Percentiles rank a stretch among this genome's conserved stretches.
phyloP scores from a whole-genome alignment of 2,329 filamentous ascomycete species.

The Calonectria pauciramosa region DNA sequence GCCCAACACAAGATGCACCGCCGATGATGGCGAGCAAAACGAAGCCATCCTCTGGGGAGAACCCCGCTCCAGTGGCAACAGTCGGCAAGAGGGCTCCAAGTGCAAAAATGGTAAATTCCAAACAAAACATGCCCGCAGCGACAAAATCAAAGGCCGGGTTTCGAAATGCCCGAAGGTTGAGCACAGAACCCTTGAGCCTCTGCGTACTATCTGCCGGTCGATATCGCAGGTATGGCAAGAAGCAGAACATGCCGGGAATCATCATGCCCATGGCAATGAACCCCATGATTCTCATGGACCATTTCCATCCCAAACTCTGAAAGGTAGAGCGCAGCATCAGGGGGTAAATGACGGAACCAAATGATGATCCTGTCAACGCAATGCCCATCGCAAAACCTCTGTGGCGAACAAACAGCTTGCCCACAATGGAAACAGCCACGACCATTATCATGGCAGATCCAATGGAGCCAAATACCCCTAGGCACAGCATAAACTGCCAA shows the following conservation, averaged over 20 bases:
- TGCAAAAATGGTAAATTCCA: conserved; percentile 64
- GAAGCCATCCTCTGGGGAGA: conserved; percentile 56
- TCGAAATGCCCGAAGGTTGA: conserved; percentile 58
- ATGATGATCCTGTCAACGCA: conserved; percentile 41
- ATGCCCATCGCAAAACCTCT: conserved; percentile 46
- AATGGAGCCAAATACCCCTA: conserved; percentile 59
- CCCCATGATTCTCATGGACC: conserved; percentile 51
- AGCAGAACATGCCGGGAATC: conserved; percentile 50
- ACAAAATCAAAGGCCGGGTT: conserved; percentile 58
- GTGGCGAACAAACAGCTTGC: conserved; percentile 46
- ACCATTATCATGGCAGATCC: conserved; percentile 55
- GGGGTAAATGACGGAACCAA: conserved; percentile 51
- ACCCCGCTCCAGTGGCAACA: conserved; percentile 54
- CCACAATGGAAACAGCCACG: conserved; percentile 50
- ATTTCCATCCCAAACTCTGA: conserved; percentile 48
- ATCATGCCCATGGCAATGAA: conserved; percentile 46
- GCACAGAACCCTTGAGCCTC: conserved; percentile 32
- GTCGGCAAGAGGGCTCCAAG: conserved; percentile 62
- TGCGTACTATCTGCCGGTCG: conserved; percentile 19
- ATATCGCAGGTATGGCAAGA: conserved; percentile 47
- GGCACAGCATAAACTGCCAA: conserved; percentile 62
- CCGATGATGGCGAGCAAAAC: conserved; percentile 61
- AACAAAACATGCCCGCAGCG: conserved; percentile 57
- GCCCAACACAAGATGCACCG: conserved; percentile 56
- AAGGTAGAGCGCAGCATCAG: conserved; percentile 50